These are phyloP conservation scores for Gardenia jasminoides DNA, from an alignment of 257 asterid genomes.

Conservation along the genomic window DNA sequence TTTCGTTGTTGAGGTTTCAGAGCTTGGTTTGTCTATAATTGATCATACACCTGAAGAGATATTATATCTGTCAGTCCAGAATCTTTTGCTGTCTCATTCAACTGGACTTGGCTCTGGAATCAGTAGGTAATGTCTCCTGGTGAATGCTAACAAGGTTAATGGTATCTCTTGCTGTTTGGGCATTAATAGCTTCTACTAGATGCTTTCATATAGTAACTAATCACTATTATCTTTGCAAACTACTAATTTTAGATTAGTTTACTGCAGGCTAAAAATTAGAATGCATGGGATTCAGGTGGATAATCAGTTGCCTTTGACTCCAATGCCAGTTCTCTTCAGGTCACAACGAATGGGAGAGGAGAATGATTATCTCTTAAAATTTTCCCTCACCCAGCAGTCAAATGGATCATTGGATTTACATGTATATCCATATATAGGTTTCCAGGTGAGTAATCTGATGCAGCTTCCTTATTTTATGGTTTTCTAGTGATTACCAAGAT, in stretches of 20 bases:
- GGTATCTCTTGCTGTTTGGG: not conserved
- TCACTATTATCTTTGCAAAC: not conserved
- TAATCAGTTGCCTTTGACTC: constrained; percentile 95
- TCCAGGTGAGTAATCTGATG: constrained; percentile 60
- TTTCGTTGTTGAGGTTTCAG: constrained; percentile 81
- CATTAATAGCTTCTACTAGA: constrained; percentile 3
- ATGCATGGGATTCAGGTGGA: constrained; percentile 91
- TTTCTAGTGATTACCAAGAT: constrained; percentile 12
- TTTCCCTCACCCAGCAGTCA: constrained; percentile 90
- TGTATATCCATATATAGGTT: constrained; percentile 89
- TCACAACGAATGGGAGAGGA: constrained; percentile 88
- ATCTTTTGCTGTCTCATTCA: constrained; percentile 82
- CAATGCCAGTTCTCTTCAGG: constrained; percentile 94
- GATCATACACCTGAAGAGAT: constrained; percentile 99
- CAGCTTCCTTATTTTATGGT: constrained; percentile 8
- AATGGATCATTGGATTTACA: constrained; percentile 88
- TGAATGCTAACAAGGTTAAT: not conserved
- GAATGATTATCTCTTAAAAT: constrained; percentile 76
- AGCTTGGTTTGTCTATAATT: constrained; percentile 89
- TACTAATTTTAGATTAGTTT: not conserved
- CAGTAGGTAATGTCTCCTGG: constrained; percentile 63
- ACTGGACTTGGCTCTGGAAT: constrained; percentile 94
- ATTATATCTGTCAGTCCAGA: constrained; percentile 74
- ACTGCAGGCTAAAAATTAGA: constrained; percentile 75
- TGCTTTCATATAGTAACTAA: not conserved